Conservation (phyloP, 331 rosid species). For the Dryas integrifolia region DNA sequence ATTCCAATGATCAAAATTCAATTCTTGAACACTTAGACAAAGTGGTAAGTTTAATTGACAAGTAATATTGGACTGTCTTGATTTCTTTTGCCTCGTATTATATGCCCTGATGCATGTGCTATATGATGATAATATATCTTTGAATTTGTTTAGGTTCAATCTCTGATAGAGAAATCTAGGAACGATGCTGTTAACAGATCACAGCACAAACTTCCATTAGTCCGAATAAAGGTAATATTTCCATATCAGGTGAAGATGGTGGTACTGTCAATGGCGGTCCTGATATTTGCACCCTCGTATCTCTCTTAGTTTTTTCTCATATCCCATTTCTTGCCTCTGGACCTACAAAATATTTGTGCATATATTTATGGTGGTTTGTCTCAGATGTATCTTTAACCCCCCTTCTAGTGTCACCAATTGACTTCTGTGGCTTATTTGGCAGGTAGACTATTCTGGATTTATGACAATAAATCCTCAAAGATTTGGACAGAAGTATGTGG, state of each 20-base stretch:
- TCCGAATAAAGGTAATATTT: constrained; percentile 80
- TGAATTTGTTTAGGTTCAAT: constrained; percentile 54
- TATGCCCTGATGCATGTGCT: not conserved
- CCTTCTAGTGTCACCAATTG: constrained; percentile 1
- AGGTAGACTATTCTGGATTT: constrained; percentile 98
- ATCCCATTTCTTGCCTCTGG: not conserved
- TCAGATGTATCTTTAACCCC: constrained; percentile 18
- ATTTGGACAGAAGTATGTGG: constrained; percentile 97
- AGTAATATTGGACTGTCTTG: not conserved
- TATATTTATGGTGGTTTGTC: not conserved
- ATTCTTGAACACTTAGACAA: constrained; percentile 86
- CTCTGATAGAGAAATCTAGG: constrained; percentile 64
- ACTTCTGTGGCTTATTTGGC: constrained; percentile 33
- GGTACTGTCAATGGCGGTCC: not conserved
- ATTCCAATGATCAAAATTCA: constrained; percentile 75
- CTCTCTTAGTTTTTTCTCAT: not conserved
- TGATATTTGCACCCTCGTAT: constrained; percentile 3
- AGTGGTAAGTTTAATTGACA: constrained; percentile 46
- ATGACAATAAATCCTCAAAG: constrained; percentile 98
- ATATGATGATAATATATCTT: constrained; percentile 15
- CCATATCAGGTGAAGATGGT: not conserved
- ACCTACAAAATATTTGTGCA: not conserved
- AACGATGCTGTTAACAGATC: constrained; percentile 53
- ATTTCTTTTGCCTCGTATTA: constrained; percentile 5
- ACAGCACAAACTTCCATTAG: constrained; percentile 80